These are phyloP conservation scores for Stemphylium vesicarium DNA, from an alignment of 2,329 filamentous ascomycete species.

Conservation along the genomic window DNA sequence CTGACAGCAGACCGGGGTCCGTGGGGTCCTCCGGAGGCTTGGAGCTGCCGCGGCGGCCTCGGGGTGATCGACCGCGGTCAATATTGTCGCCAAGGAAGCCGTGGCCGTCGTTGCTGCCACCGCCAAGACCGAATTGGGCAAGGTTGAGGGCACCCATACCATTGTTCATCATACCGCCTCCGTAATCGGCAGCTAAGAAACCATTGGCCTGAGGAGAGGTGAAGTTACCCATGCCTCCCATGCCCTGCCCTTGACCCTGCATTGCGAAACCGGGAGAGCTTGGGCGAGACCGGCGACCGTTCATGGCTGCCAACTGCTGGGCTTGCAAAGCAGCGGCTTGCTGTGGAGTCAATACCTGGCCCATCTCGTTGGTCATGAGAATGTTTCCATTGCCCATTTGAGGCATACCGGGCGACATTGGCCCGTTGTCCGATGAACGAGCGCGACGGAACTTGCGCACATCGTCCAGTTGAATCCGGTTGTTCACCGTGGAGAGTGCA, in stretches of 20 bases:
- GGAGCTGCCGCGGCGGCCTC: constrained; percentile 89
- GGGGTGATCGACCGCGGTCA: constrained; percentile 85
- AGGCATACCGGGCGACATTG: constrained; percentile 69
- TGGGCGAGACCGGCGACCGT: constrained; percentile 83
- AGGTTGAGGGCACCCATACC: constrained; percentile 75
- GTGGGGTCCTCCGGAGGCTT: constrained; percentile 98
- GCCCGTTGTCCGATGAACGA: constrained; percentile 80
- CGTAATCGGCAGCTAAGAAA: constrained; percentile 88
- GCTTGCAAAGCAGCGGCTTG: constrained; percentile 62
- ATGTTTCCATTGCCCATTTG: constrained; percentile 74
- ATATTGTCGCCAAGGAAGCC: constrained; percentile 94
- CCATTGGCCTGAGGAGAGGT: constrained; percentile 93
- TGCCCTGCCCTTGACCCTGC: constrained; percentile 61
- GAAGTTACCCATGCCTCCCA: constrained; percentile 71
- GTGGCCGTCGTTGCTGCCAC: constrained; percentile 62
- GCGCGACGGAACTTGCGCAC: constrained; percentile 94
- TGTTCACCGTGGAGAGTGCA: constrained; percentile 96
- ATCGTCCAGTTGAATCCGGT: constrained; percentile 94
- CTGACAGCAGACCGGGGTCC: constrained; percentile 85
- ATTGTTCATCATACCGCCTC: constrained; percentile 70
- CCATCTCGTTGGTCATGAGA: constrained; percentile 93
- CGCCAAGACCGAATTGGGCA: constrained; percentile 67
- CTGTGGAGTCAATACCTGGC: constrained; percentile 76
- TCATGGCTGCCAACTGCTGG: constrained; percentile 83
- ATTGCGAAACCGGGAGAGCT: constrained; percentile 87